phyloP scores from a whole-genome alignment of 2,329 filamentous ascomycete genomes.

The Stachybotrys elegans region DNA sequence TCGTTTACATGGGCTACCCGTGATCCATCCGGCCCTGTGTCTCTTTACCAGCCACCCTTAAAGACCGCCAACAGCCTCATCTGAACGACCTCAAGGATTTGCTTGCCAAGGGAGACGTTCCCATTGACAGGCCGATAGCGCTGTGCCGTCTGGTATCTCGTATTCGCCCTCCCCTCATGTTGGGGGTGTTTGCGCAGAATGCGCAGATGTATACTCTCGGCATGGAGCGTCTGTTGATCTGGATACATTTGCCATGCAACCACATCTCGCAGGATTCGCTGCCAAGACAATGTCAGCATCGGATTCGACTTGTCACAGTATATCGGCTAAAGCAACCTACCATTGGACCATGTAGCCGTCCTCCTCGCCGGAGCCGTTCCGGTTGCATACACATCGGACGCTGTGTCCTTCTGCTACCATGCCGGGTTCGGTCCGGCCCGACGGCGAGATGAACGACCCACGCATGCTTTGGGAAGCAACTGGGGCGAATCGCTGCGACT shows the following conservation, averaged over 20 bases:
- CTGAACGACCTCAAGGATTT: slow-evolving; percentile 39
- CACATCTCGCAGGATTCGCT: slow-evolving; percentile 63
- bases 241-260: slow-evolving; percentile 59
- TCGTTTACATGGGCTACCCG: no score
- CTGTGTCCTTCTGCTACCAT: slow-evolving; percentile 34
- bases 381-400: slow-evolving; percentile 54
- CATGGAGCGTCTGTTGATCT: slow-evolving; percentile 51
- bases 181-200: slow-evolving; percentile 57
- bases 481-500: slow-evolving; percentile 26
- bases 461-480: slow-evolving; percentile 25
- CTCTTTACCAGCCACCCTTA: no score
- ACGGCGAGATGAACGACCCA: slow-evolving; percentile 43
- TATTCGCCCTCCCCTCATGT: slow-evolving; percentile 42
- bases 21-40: no score
- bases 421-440: slow-evolving; percentile 44
- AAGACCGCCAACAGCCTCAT: no score
- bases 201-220: slow-evolving; percentile 59
- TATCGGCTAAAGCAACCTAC: slow-evolving; percentile 43
- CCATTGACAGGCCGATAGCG: slow-evolving; percentile 16
- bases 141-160: slow-evolving; percentile 35
- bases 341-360: slow-evolving; percentile 59
- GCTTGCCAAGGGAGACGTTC: slow-evolving; percentile 34
- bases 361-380: slow-evolving; percentile 36
- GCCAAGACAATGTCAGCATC: slow-evolving; percentile 12
- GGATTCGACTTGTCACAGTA: no score